phyloP scores from a whole-genome alignment of 192 early-diverging fungal species.

The Gigaspora rosea region DNA sequence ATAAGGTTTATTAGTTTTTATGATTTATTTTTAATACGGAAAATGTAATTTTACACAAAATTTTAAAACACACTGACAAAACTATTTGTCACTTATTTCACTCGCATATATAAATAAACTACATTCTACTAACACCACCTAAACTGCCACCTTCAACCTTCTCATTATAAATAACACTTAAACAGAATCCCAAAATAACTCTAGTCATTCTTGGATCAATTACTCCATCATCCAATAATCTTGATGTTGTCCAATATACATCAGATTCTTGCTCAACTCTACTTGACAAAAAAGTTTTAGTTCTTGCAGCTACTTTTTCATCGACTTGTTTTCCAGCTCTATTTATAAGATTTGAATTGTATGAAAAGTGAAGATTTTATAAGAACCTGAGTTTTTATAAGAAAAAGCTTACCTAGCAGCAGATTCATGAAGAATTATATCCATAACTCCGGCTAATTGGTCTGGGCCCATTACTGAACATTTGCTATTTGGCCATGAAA shows the following conservation, averaged over 20 bases:
- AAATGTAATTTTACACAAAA: too few species aligned
- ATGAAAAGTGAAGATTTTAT: not conserved
- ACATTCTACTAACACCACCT: constrained; percentile 66
- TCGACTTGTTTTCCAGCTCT: constrained; percentile 54
- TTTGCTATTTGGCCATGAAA: constrained; percentile 69
- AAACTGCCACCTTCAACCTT: constrained; percentile 61
- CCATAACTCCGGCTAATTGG: constrained; percentile 68
- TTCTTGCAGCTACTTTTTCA: constrained; percentile 53
- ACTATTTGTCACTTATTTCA: too few species aligned
- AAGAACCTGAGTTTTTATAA: not conserved
- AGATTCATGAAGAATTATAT: constrained; percentile 65
- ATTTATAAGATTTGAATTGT: not conserved
- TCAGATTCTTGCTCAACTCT: constrained; percentile 61
- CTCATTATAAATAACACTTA: constrained; percentile 58
- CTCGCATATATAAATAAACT: constrained; percentile 9
- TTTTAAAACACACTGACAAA: too few species aligned
- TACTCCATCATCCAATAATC: constrained; percentile 61
- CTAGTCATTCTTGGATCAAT: constrained; percentile 67
- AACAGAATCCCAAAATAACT: constrained; percentile 58
- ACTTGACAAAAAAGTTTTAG: constrained; percentile 47
- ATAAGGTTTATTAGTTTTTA: too few species aligned
- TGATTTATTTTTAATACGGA: too few species aligned
- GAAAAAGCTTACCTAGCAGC: constrained; percentile 47
- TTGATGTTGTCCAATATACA: constrained; percentile 62
- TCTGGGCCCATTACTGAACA: constrained; percentile 74